These are phyloP conservation scores for Thinopyrum elongatum DNA, from an alignment of 176 grass and related monocot species.

Conservation along the genomic window DNA sequence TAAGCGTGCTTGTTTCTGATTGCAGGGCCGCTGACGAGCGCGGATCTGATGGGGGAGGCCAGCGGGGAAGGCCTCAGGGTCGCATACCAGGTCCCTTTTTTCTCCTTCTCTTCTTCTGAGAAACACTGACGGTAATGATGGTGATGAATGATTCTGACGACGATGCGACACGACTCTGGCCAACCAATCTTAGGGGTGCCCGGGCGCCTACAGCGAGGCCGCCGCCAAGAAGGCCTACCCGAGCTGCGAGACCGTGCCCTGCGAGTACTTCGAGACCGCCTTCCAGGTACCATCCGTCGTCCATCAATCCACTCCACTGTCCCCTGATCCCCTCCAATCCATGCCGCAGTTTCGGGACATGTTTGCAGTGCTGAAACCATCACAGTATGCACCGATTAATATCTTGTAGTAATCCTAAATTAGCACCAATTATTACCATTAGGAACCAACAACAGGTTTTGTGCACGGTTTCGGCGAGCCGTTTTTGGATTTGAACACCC, in stretches of 20 bases:
- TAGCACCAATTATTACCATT: too few species aligned
- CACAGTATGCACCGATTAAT: too few species aligned
- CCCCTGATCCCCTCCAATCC: too few species aligned
- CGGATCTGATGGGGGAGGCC: slow-evolving; percentile 45
- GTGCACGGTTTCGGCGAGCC: too few species aligned
- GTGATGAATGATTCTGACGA: not conserved
- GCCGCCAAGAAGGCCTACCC: slow-evolving; percentile 78
- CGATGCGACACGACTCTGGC: not conserved
- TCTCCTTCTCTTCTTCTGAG: not conserved
- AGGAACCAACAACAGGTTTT: too few species aligned
- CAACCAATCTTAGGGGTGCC: slow-evolving; percentile 37
- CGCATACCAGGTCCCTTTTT: slow-evolving; percentile 50
- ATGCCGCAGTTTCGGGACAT: not conserved
- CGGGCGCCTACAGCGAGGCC: slow-evolving; percentile 80
- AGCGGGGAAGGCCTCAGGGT: slow-evolving; percentile 46
- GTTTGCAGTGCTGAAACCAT: not conserved
- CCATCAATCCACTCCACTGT: not conserved
- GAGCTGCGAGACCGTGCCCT: slow-evolving; percentile 74
- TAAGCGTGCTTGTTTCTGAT: not conserved
- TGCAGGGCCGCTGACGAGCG: slow-evolving; percentile 51
- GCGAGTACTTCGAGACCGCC: slow-evolving; percentile 73
- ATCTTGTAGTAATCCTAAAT: too few species aligned
- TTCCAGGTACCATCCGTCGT: slow-evolving; percentile 44
- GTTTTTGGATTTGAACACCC: too few species aligned
- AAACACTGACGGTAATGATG: not conserved